Evolutionary conservation across 106 monocot species (phyloP), one percentile per base, ranked within the genome.

Genomic region (Apostasia shenzhenica): DNA sequence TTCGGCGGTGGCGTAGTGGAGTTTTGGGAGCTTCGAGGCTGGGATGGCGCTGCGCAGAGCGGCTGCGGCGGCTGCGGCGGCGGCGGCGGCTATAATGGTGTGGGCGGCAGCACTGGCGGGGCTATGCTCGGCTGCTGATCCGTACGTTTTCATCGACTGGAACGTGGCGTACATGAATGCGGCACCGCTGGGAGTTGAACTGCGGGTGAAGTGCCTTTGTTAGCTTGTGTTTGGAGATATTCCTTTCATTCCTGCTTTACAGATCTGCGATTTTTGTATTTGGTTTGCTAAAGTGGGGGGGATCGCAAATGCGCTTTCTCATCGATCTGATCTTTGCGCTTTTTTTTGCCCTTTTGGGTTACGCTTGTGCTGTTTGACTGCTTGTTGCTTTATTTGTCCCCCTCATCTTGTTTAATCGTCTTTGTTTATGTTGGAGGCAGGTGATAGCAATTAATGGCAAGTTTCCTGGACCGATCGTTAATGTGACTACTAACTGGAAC

Each of bases 401-500:
- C 26, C 26, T 26, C 26, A 26, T 42, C 4, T 49, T 9, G 53
- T 57, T 41, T 1, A 52, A 51, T 1, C 26, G 9, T 1, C 8
- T 41, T 26, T 46, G 13, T 14, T 40, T 9, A 11, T 49, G 67
- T 40, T 68, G 62, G 39, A 47, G 48, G 60, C 77, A 88, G 91
- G 88, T 91, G 49, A 91, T 94, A 58, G 74, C 83, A 2, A 75
- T 94, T 69, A 94, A 94, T 69, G 78, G 77, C 37, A 61, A 94
- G 44, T 94, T 94, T 64, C 94, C 94, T 2, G 94, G 94, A 3
- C 94, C 94, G 4, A 40, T 86, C n/a, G 50, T 94, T 58, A 91
- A 94, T 55, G 74, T 88, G 46, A 88, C 85, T 45, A 94, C 94
- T 70, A 94, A 91, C 81, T 80, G 82, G 76, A 91, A 91, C 49